Percentiles rank a stretch among this genome's conserved stretches.
phyloP scores from a whole-genome alignment of 768 basidiomycete species.

The Termitomyces sp. region DNA sequence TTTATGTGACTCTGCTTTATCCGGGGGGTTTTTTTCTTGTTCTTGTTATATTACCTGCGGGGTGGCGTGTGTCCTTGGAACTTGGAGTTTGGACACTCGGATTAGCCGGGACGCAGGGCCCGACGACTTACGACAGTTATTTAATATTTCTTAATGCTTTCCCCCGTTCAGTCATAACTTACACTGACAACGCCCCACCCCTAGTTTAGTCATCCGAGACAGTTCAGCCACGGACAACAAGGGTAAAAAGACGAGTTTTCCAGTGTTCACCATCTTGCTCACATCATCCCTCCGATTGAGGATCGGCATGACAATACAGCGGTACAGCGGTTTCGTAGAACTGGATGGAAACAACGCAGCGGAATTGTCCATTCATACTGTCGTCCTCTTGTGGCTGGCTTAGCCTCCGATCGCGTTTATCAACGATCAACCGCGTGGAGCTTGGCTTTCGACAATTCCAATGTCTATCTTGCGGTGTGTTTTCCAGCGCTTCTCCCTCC shows the following conservation, averaged over 20 bases:
- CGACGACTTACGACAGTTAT: neutral
- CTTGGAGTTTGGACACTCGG: neutral
- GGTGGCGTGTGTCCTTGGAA: neutral
- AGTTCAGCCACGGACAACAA: neutral
- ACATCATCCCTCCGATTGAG: neutral
- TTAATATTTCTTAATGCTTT: neutral
- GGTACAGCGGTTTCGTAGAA: no score
- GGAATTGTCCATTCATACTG: neutral
- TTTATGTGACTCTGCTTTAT: neutral
- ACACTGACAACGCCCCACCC: neutral
- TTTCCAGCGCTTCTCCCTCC: neutral
- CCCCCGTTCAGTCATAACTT: neutral
- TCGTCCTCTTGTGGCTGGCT: neutral
- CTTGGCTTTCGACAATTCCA: neutral
- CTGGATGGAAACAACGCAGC: no score
- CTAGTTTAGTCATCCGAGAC: no score
- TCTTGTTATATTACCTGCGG: neutral
- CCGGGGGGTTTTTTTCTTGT: no score
- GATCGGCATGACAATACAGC: no score
- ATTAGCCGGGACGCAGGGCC: neutral
- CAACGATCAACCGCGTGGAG: neutral
- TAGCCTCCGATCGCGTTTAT: neutral
- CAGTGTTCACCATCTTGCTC: neutral
- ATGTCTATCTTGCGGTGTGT: neutral
- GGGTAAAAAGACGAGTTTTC: neutral